Base-by-base conservation (phyloP, 208 protist species). In the Angomonas deanei region DNA sequence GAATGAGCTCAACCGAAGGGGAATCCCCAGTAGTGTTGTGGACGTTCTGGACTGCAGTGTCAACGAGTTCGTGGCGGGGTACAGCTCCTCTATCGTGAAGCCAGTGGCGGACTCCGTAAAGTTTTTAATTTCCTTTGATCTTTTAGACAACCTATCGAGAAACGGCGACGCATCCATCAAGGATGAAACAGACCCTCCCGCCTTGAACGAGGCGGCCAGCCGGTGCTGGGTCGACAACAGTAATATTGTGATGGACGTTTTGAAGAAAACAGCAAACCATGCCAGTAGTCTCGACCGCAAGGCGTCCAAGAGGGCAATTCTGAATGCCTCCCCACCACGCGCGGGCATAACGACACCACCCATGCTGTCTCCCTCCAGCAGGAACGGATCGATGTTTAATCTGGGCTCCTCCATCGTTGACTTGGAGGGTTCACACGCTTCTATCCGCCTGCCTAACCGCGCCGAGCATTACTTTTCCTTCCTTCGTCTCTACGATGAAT, bases 401-500 rank as follows among this genome's bases (percentile, higher is more conserved):
- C 31, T 56, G 50, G 50, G 50, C 32, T 46, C 42, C 36, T 31
- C 42, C 17, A 27, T 54, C 21, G 24, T 38, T 3, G 42, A 54
- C 10, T 21, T 52, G n/a, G 59, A 54, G 23, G 57, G 15, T 23
- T 28, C 17, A 3, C 23, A 28, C 13, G 3, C n/a, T 13, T 6
- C 53, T 11, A 21, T 10, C 26, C n/a, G 27, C 8, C 68, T 74
- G 57, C 52, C 62, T 21, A 76, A 65, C 32, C 74, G 82, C 15
- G 80, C 84, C 33, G 88, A 94, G 66, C 88, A 94, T 66, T 94
- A 91, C 56, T 94, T 94, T 65, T 91, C 84, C n/a, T 94, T 94
- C 72, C 66, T 94, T 17, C 84, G 82, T 23, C 73, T 94, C 34
- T 94, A 92, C 64, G 78, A 94, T 69, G 81, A 83, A 49, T 91